Base-by-base conservation (phyloP, 2,329 filamentous ascomycete genomes). In the Pestalotiopsis fici region DNA sequence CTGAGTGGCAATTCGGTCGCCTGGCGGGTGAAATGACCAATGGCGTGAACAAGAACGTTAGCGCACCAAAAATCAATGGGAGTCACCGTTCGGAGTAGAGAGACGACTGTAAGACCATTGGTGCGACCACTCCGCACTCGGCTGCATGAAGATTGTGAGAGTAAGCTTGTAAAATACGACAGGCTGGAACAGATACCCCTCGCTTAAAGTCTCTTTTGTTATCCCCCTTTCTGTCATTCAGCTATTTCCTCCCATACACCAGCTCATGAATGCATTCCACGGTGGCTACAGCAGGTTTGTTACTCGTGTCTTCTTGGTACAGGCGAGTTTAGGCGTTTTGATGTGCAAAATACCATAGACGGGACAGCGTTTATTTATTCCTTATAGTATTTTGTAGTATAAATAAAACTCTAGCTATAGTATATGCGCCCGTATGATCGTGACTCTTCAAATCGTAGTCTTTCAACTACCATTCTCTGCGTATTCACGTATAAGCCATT, bases 1-100 rank as follows among this genome's bases (percentile, higher is more conserved):
- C 94, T 1, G 88, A 87, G 74, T 97, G 94, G 94, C 87, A 90
- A 76, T 90, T 90, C 75, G 88, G 88, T 0, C 82, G 80, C 54
- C 71, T 86, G 50, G 79, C 80, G 4, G 71, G 71, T 0, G 73
- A 80, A 66, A 78, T 78, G 70, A 67, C 64, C 54, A 67, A 73
- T 65, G 65, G 69, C 74, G 67, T 83, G 74, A 50, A 80, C 75
- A 37, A 82, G 75, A 71, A 69, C 57, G 50, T 69, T 3, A 31
- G 28, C 6, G 27, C 27, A 12, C 57, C 57, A 54, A 56, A 85
- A 83, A 74, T 86, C 81, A 76, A 72, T 27, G 65, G 68, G 54
- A 37, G 18, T 31, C 57, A 59, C 37, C 13, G 4, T 27, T 59
- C 57, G 3, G 28, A 59, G 12, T 59, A 59, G 57, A 63, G 21